A percentile compares a stretch with the other conserved stretches of the same genome.
These are phyloP conservation scores for Nepenthes gracilis DNA, from an alignment of 148 eudicot genomes.

Conservation along the genomic window DNA sequence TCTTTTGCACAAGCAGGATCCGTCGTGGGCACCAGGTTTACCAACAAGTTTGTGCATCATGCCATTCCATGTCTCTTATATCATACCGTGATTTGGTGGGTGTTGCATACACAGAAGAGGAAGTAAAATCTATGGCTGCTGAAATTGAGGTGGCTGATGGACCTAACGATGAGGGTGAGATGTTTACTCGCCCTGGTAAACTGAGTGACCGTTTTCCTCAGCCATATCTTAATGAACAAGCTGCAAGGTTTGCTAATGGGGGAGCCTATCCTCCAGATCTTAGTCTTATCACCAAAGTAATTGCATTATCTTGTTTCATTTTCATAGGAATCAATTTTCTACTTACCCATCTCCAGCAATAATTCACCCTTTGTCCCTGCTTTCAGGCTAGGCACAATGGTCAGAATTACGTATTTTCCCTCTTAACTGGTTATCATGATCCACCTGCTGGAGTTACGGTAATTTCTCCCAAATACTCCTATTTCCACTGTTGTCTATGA, in stretches of 20 bases:
- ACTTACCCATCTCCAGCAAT: neutral
- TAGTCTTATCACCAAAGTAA: slow-evolving; percentile 87
- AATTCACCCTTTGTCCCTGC: slow-evolving; percentile 1
- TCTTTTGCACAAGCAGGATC: slow-evolving; percentile 36
- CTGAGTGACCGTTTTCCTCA: slow-evolving; percentile 74
- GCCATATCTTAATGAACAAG: slow-evolving; percentile 75
- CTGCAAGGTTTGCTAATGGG: slow-evolving; percentile 97
- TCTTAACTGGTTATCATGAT: slow-evolving; percentile 78
- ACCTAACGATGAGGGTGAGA: slow-evolving; percentile 91
- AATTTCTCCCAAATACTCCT: slow-evolving; percentile 5
- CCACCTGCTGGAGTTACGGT: slow-evolving; percentile 90
- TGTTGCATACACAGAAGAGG: slow-evolving; percentile 91
- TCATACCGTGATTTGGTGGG: slow-evolving; percentile 81
- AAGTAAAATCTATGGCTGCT: slow-evolving; percentile 78
- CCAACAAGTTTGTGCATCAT: slow-evolving; percentile 81
- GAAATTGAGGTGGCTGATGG: slow-evolving; percentile 89
- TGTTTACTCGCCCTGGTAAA: slow-evolving; percentile 81
- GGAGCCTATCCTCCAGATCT: slow-evolving; percentile 99
- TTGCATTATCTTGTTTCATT: slow-evolving; percentile 5
- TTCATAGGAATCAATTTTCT: slow-evolving; percentile 2
- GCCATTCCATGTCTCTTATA: slow-evolving; percentile 81
- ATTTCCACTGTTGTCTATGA: neutral
- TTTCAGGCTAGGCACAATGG: slow-evolving; percentile 89
- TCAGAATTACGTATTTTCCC: slow-evolving; percentile 73
- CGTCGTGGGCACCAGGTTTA: slow-evolving; percentile 92